Percentiles rank a stretch among this genome's conserved stretches.
Conservation (phyloP, 176 grass and related monocot genomes). For the Bolboschoenus planiculmis region DNA sequence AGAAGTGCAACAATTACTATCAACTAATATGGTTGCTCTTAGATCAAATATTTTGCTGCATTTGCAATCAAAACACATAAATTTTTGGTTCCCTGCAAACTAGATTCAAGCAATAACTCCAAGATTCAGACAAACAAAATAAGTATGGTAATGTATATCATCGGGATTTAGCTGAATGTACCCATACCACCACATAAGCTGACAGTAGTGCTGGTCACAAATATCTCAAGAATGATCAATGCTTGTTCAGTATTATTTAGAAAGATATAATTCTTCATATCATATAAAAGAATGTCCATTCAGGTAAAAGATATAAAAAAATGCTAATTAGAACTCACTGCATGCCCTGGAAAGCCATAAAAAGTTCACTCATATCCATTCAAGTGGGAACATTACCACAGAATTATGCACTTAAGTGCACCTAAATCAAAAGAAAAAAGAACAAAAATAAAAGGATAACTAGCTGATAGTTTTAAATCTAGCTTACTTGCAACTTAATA, state of each 20-base stretch:
- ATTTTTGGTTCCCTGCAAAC: slow-evolving; percentile 6
- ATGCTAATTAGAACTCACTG: not conserved
- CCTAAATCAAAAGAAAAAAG: not conserved
- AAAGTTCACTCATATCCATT: not conserved
- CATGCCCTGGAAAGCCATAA: not conserved
- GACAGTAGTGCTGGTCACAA: not conserved
- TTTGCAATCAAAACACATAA: not conserved
- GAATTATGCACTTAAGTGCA: slow-evolving; percentile 3
- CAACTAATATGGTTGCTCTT: not conserved
- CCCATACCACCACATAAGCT: not conserved
- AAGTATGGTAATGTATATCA: not conserved
- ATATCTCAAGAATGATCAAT: not conserved
- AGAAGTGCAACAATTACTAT: not conserved
- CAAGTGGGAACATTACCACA: not conserved
- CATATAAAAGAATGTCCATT: not conserved
- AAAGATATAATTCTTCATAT: not conserved
- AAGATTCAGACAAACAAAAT: not conserved
- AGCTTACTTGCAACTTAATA: slow-evolving; percentile 85
- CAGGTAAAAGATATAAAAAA: not conserved
- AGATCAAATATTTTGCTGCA: not conserved
- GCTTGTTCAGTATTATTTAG: not conserved
- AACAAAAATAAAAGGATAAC: not conserved
- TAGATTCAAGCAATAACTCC: not conserved
- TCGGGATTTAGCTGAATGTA: not conserved
- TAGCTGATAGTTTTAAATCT: not conserved